Evolutionary conservation across 23 red algal species (phyloP).

Genomic region (Agarophyton chilense): DNA sequence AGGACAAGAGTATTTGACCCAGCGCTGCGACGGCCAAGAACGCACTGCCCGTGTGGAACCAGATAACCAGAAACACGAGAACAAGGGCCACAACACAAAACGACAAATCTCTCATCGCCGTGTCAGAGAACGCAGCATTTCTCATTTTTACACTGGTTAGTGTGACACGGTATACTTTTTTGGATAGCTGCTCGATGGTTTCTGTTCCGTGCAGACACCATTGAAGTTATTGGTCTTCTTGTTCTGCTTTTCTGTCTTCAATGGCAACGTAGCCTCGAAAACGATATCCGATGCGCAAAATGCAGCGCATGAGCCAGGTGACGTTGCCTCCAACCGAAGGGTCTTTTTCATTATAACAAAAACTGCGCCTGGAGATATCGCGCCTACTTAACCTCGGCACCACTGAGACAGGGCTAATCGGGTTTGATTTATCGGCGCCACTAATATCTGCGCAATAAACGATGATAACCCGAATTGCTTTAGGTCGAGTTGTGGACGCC

Average conservation of each 20-base stretch:
- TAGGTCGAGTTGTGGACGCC: conserved; percentile 86
- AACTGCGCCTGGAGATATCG: conserved; percentile 22
- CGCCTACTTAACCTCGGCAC: conserved; percentile 59
- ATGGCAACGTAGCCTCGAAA: neutral
- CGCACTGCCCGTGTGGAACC: conserved; percentile 51
- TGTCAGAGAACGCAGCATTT: conserved; percentile 14
- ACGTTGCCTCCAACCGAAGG: neutral
- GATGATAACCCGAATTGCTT: conserved; percentile 84
- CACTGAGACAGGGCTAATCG: conserved; percentile 64
- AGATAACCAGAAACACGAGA: conserved; percentile 66
- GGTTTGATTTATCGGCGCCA: conserved; percentile 80
- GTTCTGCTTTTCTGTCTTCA: neutral
- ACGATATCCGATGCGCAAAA: conserved; percentile 18
- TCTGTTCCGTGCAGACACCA: neutral
- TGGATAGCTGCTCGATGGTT: neutral
- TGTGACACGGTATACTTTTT: neutral
- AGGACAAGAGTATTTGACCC: conserved; percentile 72
- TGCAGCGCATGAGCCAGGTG: conserved; percentile 25
- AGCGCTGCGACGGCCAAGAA: conserved; percentile 63
- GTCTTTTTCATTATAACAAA: conserved; percentile 42
- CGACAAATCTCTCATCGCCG: conserved; percentile 31
- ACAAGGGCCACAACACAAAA: conserved; percentile 64
- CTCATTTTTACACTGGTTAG: neutral
- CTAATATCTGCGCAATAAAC: conserved; percentile 79
- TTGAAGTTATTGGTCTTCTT: conserved; percentile 15